Evolutionary conservation across 495 filamentous ascomycete genomes (phyloP).

Genomic region (Xylaria nigripes): DNA sequence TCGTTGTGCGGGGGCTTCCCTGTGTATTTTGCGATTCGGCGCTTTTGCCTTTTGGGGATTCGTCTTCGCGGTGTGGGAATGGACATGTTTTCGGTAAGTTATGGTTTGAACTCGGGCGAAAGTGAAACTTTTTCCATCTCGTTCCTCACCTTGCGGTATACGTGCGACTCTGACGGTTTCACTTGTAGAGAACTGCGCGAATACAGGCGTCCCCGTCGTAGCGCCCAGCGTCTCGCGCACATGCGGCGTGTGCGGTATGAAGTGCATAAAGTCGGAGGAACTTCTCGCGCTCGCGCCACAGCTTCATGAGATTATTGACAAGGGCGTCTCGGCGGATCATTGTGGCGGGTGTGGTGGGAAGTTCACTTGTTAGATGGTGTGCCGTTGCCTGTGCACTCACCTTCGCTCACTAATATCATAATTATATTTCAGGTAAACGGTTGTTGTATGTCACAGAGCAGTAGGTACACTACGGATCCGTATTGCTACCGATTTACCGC

Average conservation of each 20-base stretch:
- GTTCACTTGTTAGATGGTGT: slow-evolving; percentile 28
- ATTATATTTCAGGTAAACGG: too few relatives aligned
- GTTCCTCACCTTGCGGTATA: not conserved
- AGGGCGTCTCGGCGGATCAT: slow-evolving; percentile 25
- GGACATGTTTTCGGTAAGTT: slow-evolving; percentile 28
- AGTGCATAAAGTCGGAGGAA: slow-evolving; percentile 28
- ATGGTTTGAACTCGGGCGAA: too few relatives aligned
- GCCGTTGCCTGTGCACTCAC: not conserved
- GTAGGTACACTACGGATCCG: too few relatives aligned
- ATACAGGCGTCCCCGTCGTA: slow-evolving; percentile 36
- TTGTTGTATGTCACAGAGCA: too few relatives aligned
- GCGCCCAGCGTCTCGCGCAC: slow-evolving; percentile 34
- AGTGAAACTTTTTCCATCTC: not conserved
- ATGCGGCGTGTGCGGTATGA: slow-evolving; percentile 36
- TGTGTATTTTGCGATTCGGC: slow-evolving; percentile 32
- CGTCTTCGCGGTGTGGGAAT: slow-evolving; percentile 15
- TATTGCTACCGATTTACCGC: too few relatives aligned
- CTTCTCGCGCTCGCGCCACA: slow-evolving; percentile 23
- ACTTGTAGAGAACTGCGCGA: slow-evolving; percentile 27
- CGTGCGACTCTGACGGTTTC: not conserved
- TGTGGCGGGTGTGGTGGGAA: slow-evolving; percentile 42
- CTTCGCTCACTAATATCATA: not conserved
- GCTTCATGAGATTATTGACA: slow-evolving; percentile 23
- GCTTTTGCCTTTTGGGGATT: slow-evolving; percentile 11
- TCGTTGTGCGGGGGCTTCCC: slow-evolving; percentile 18